Base-by-base conservation (phyloP, 257 asterid genomes). In the Gentiana straminea region DNA sequence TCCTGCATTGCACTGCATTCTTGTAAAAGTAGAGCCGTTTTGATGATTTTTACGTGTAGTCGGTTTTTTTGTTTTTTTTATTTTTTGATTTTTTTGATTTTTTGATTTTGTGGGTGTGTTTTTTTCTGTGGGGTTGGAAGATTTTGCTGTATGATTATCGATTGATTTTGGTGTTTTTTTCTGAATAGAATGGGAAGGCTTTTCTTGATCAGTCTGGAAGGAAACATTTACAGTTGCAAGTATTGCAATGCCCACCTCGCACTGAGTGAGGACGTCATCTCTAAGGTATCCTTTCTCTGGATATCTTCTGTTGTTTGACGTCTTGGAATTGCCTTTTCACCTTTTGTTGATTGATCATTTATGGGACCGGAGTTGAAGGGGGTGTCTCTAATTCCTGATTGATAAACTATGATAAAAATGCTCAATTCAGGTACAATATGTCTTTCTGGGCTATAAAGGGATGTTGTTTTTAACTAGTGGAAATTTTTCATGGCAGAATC, bases 231-330 rank as follows among this genome's bases (percentile, higher is more conserved):
- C 64, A 69, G 68, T 44, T 89, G 97, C 92, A 89, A 79, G 77
- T 59, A 76, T 73, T 89, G 97, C 64, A 58, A 68, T 2, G 62
- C 92, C 66, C 87, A 89, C 67, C 83, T 89, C 33, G 93, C 84
- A 39, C 81, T 79, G 57, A 13, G 44, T 55, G 68, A 73, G 3
- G 89, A 81, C 70, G 13, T 86, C 68, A 39, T 89, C 8, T 85
- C 97, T 34, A 81, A 67, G 97, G 97, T 84, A 60, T 72, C 8
- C 52, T 12, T 2, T 24, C 35, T 53, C 51, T 6, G 0, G 32
- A 48, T 7, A 63, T 13, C 7, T 12, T 36, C 9, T 35, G 8
- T 35, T 55, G 13, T 32, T 49, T 35, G 24, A 24, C 24, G 24
- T 24, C 24, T 24, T 24, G 24, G 24, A 35, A 33, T 47, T 43